Percentiles rank a stretch among this genome's conserved stretches.
phyloP scores from a whole-genome alignment of 768 basidiomycete species.

The Hebeloma cylindrosporum region DNA sequence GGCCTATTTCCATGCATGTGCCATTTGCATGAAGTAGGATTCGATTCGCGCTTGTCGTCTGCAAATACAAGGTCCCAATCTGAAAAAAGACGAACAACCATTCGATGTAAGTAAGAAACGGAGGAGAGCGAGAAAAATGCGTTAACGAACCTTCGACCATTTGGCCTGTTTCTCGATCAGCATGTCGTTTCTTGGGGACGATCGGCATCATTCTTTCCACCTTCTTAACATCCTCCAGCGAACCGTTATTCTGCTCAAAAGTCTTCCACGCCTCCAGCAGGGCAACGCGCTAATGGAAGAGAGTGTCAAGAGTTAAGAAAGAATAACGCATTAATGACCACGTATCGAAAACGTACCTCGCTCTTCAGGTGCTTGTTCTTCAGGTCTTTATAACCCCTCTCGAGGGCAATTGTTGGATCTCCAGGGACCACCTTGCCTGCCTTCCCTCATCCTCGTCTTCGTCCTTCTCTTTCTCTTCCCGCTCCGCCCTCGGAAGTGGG shows the following conservation, averaged over 20 bases:
- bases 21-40: conserved; percentile 95
- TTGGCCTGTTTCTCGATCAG: conserved; percentile 82
- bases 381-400: conserved; percentile 85
- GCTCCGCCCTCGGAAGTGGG: conserved; percentile 44
- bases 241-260: conserved; percentile 83
- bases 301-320: conserved; percentile 2
- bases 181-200: conserved; percentile 44
- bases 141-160: conserved; percentile 80
- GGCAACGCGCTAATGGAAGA: conserved; percentile 69
- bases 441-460: conserved; percentile 53
- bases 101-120: neutral
- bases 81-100: conserved; percentile 84
- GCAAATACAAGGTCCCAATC: conserved; percentile 96
- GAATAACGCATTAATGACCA: neutral
- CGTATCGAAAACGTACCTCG: conserved; percentile 55
- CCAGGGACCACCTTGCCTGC: conserved; percentile 72
- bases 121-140: neutral
- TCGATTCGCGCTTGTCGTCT: conserved; percentile 93
- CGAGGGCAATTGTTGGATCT: conserved; percentile 72
- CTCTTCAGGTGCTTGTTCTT: conserved; percentile 80
- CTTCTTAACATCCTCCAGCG: conserved; percentile 68
- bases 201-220: conserved; percentile 94
- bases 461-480: conserved; percentile 69
- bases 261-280: conserved; percentile 94
- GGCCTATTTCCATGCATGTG: conserved; percentile 82